Base-by-base conservation (phyloP, 768 basidiomycete genomes). In the Collybia sordida region DNA sequence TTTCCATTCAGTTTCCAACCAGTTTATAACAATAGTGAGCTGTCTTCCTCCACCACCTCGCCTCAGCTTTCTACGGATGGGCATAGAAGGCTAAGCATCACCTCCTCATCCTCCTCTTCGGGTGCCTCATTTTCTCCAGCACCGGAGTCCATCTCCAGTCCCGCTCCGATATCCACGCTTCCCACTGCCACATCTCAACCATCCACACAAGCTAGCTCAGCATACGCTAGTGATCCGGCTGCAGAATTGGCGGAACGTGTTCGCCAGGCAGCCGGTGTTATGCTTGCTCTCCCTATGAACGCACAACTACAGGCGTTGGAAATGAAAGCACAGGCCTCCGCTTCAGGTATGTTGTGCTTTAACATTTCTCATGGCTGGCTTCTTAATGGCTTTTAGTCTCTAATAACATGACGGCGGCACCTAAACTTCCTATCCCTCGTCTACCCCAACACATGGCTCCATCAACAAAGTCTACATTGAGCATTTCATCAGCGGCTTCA, bases 91-190 rank as follows among this genome's bases (percentile, higher is more conserved):
- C 65, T 82, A 4, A 84, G 82, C 60, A 61, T 82, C 8, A 77
- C 78, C 0, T 84, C 83, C 0, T 77, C 75, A 0, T 77, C 78
- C 1, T 75, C 81, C 11, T 79, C 80, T 3, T 81, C 82, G 11
- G 80, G 76, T 14, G 78, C 75, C 0, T 81, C 81, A 0, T 64
- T 80, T 11, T 81, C 81, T 1, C 77, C 83, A 0, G 61, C 73
- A 6, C 65, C 76, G 14, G 77, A 82, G 24, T 68, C 70, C 1
- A 43, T 59, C 0, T 62, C 69, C 0, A 64, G 61, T 44, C 61
- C 71, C 17, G 56, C 51, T 1, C 60, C 63, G 0, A 67, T 64
- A 35, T 44, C 51, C 3, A 64, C 62, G 38, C 64, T 64, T 25
- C 54, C 55, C 19, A 42, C 49, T 24, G 69, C 60, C 21, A 55